A percentile compares a stretch with the other conserved stretches of the same genome.
These are phyloP conservation scores for Solanum bulbocastanum DNA, from an alignment of 257 asterid genomes.

Conservation along the genomic window DNA sequence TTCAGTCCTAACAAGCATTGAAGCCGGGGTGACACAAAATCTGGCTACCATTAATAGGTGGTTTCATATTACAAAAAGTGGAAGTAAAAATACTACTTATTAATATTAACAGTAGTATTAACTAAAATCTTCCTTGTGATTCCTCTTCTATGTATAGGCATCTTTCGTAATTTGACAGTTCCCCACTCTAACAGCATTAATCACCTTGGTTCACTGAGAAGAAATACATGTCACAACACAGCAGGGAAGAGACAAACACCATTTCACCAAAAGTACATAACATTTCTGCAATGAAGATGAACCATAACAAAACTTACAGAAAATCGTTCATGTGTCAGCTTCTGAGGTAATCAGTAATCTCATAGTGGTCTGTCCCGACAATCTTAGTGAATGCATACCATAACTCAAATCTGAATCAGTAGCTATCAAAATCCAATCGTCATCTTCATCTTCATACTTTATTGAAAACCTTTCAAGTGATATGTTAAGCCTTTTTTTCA, in stretches of 20 bases:
- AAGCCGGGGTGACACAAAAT: too few species aligned
- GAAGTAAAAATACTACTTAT: too few species aligned
- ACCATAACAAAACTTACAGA: not conserved
- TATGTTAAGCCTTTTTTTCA: conserved; percentile 9
- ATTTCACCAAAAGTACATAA: not conserved
- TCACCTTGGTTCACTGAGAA: not conserved
- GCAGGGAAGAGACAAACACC: not conserved
- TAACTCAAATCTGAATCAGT: not conserved
- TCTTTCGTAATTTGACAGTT: too few species aligned
- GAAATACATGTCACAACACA: not conserved
- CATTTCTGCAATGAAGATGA: not conserved
- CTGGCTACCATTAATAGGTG: too few species aligned
- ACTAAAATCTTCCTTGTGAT: too few species aligned
- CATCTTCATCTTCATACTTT: conserved; percentile 3
- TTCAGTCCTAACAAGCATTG: too few species aligned
- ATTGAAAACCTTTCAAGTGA: not conserved
- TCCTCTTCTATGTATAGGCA: not conserved
- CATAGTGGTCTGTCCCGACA: not conserved
- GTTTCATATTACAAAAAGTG: too few species aligned
- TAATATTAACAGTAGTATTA: too few species aligned
- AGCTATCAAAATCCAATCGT: not conserved
- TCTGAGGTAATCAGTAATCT: not conserved
- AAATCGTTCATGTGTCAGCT: not conserved
- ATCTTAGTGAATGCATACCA: not conserved
- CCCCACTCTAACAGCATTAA: too few species aligned